Percentiles rank a stretch among this genome's conserved stretches.
Evolutionary conservation across 2,329 filamentous ascomycete genomes (phyloP).

Genomic region (Trichoderma atroviride): DNA sequence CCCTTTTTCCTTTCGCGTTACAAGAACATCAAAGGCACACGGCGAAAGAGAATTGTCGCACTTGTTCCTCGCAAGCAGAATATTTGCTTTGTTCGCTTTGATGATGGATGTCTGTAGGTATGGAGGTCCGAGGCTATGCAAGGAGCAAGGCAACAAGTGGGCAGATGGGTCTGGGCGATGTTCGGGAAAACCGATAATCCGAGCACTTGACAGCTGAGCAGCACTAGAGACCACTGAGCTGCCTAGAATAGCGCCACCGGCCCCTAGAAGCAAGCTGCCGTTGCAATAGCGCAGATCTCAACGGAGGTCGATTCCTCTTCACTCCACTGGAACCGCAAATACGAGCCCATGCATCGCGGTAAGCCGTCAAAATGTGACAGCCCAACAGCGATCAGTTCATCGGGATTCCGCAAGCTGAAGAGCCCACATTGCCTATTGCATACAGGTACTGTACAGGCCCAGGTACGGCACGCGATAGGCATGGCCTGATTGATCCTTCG

Average conservation of each 20-base stretch:
- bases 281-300: neutral
- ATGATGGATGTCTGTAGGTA: neutral
- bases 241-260: neutral
- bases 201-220: neutral
- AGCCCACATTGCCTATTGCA: constrained; percentile 17
- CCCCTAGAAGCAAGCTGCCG: constrained; percentile 2
- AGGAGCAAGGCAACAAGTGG: constrained; percentile 11
- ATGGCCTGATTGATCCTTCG: neutral
- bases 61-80: neutral
- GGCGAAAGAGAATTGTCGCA: constrained; percentile 1
- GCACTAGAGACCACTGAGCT: neutral
- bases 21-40: constrained; percentile 4
- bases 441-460: neutral
- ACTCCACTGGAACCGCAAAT: neutral
- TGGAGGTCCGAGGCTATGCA: constrained; percentile 2
- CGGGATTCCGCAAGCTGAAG: neutral
- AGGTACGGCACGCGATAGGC: neutral
- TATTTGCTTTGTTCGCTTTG: neutral
- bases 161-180: neutral
- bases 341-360: constrained; percentile 7
- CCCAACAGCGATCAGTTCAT: constrained; percentile 23
- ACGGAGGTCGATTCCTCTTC: neutral
- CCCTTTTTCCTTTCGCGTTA: neutral
- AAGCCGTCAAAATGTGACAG: neutral
- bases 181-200: constrained; percentile 14